Base-by-base conservation (phyloP, 306 rosid genomes). In the Dalbergia oliveri region DNA sequence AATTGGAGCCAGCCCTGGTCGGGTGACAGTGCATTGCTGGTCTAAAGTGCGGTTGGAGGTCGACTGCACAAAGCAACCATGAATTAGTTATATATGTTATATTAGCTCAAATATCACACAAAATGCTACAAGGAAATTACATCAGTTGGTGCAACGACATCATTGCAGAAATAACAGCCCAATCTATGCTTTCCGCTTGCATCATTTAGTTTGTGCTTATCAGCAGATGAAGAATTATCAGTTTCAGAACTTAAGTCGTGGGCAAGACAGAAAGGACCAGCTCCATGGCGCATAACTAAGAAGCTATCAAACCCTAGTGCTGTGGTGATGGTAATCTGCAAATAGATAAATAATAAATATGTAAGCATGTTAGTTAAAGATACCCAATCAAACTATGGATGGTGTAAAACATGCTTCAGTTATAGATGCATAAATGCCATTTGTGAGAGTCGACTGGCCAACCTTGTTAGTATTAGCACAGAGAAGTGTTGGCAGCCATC, bases 261-360 rank as follows among this genome's bases (percentile, higher is more conserved):
- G 58, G 66, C 66, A 45, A 85, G 86, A 87, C 82, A 73, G 49
- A 76, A 86, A 80, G 99, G 98, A 79, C 98, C 99, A 50, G 96
- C 91, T 87, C 99, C 99, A 70, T 95, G 98, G 70, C 98, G 98
- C 98, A 95, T 95, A 21, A 93, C 99, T 86, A 95, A 89, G 89
- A 95, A 93, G 85, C 99, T 95, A 77, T 95, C 99, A 75, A 95
- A 95, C 71, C 99, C 99, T 63, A 95, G 82, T 77, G 98, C 99
- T 73, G 97, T 93, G 49, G 95, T 95, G 77, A 95, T 83, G 16
- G 99, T 82, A 72, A 95, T 87, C 99, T 95, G 90, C 86, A 81
- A 79, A 79, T 58, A 67, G 79, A 57, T 15, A 70, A 47, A 69
- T 11, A 61, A 43, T 57, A 53, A 43, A 73, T 45, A 65, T 11